Base-by-base conservation (phyloP, 805 yeast genomes). In the Cyberlindnera galapagoensis region DNA sequence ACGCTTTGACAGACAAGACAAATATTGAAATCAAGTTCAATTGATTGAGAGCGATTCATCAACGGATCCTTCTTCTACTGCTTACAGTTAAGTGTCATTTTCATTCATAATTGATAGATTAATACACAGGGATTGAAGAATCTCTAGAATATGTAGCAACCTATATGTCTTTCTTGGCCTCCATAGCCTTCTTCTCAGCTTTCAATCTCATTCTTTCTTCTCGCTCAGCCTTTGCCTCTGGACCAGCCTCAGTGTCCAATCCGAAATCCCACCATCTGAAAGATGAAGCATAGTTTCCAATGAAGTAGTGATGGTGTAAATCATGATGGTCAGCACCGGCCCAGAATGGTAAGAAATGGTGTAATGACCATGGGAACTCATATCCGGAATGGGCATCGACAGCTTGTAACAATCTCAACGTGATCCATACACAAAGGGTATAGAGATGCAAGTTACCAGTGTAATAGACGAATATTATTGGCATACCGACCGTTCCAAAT, bases 311-410 rank as follows among this genome's bases (percentile, higher is more conserved):
- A 59, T 90, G 98, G 58, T 90, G 98, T 62, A 84, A 85, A 60
- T 90, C 98, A 57, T 90, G 97, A 62, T 90, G 97, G 52, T 84
- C 96, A 15, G 97, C 96, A 44, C 97, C 97, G 4, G 97, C 95
- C 97, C 97, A 88, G 63, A 92, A 74, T 30, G 97, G 96, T 40
- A 90, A 57, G 62, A 90, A 76, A 56, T 87, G 86, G 63, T 86
- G 92, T 53, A 90, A 70, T 5, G 96, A 85, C 85, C 94, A 79
- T 42, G 98, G 97, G 76, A 90, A 90, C 57, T 90, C 97, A 62
- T 90, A 92, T 37, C 97, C 98, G 10, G 97, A 87, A 61, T 90
- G 98, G 16, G 97, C 82, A 58, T 90, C 98, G 38, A 90, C 90
- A 16, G 98, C 98, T 69, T 90, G 98, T 67, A 82, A 79, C 47